Evolutionary conservation across 2,329 filamentous ascomycete species (phyloP).

Genomic region (Hypoxylon sp.): DNA sequence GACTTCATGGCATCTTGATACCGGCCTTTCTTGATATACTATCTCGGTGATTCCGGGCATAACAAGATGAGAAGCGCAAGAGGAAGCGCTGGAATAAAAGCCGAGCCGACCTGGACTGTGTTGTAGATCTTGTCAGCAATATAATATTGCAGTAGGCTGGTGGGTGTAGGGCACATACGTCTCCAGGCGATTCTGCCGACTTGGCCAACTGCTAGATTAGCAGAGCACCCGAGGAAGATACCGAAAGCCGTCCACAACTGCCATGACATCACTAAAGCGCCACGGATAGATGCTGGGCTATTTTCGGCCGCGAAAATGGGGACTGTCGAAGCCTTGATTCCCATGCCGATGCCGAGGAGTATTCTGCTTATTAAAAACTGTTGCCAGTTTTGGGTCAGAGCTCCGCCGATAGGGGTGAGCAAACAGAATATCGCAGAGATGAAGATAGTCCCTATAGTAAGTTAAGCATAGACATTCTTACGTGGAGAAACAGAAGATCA

Average conservation of each 20-base stretch:
- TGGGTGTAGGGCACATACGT: conserved; percentile 38
- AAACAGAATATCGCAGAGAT: conserved; percentile 73
- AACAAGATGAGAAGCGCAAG: conserved; percentile 45
- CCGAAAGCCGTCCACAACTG: conserved; percentile 68
- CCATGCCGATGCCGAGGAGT: conserved; percentile 76
- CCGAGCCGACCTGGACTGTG: conserved; percentile 48
- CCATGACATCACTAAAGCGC: conserved; percentile 80
- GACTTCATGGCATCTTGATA: conserved; percentile 62
- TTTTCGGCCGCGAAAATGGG: conserved; percentile 74
- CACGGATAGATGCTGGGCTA: conserved; percentile 72
- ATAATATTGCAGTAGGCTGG: background rate
- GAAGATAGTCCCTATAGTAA: conserved; percentile 62
- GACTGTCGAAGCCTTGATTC: conserved; percentile 75
- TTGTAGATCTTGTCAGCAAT: conserved; percentile 12
- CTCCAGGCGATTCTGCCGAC: conserved; percentile 59
- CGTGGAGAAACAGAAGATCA: background rate
- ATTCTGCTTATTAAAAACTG: conserved; percentile 78
- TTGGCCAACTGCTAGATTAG: conserved; percentile 71
- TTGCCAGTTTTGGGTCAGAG: conserved; percentile 64
- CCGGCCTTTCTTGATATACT: conserved; percentile 63
- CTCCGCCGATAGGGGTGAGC: conserved; percentile 64
- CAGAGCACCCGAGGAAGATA: conserved; percentile 70
- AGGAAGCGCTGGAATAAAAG: conserved; percentile 47
- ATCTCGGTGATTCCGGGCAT: conserved; percentile 65
- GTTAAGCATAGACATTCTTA: conserved; percentile 6